Conservation (phyloP, 495 filamentous ascomycete species). For the Clohesyomyces aquaticus region DNA sequence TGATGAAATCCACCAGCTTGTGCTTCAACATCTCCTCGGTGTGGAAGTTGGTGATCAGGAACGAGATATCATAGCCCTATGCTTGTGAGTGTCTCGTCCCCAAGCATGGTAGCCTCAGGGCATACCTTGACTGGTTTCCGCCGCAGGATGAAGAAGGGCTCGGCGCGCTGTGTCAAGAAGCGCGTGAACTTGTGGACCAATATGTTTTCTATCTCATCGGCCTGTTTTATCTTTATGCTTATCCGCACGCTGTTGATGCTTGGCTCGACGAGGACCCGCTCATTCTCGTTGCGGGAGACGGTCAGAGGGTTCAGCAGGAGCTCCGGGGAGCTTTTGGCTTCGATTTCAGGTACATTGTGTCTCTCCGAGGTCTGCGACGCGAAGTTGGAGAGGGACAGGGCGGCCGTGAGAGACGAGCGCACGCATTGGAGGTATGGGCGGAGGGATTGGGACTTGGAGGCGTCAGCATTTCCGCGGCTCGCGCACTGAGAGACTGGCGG, state of each 20-base stretch:
- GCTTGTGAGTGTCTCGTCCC: constrained; percentile 16
- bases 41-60: constrained; percentile 97
- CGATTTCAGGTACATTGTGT: constrained; percentile 97
- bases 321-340: constrained; percentile 89
- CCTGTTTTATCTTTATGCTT: constrained; percentile 98
- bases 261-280: constrained; percentile 90
- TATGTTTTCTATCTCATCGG: constrained; percentile 97
- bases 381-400: constrained; percentile 95
- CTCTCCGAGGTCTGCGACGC: constrained; percentile 93
- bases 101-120: background rate
- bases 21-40: constrained; percentile 98
- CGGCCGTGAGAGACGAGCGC: constrained; percentile 89
- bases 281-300: constrained; percentile 91
- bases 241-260: constrained; percentile 94
- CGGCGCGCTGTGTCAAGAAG: constrained; percentile 92
- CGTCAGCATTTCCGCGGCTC: constrained; percentile 34
- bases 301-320: constrained; percentile 89
- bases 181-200: constrained; percentile 97
- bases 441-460: constrained; percentile 88
- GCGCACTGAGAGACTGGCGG: too few relatives aligned
- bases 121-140: constrained; percentile 91
- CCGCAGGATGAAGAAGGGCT: constrained; percentile 95
- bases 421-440: constrained; percentile 97
- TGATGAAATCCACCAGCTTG: constrained; percentile 97
- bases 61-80: constrained; percentile 97